Base-by-base conservation (phyloP, 345 rosid species). In the Boechera stricta region DNA sequence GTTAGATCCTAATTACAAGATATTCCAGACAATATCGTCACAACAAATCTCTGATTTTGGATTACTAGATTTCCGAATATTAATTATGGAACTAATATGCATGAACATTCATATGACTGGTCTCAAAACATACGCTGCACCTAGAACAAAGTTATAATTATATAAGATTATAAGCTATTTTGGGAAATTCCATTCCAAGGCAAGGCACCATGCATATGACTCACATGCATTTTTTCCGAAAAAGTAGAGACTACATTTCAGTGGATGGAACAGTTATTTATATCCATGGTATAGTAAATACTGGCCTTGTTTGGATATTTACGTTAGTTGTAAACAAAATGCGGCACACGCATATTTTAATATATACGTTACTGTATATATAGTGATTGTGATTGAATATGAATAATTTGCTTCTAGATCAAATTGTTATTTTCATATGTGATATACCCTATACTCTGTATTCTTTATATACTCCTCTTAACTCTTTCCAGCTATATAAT, bases 1-100 rank as follows among this genome's bases (percentile, higher is more conserved):
- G 53, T 77, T 57, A 71, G 18, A 48, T 58, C 63, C 69, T 66
- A 51, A 32, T 65, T 49, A 66, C 69, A 58, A 72, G 4, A 66
- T 77, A 72, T 72, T 72, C 81, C 68, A 78, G 77, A 78, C 81
- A 72, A 32, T 41, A 78, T 78, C 73, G 69, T 78, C 49, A 3
- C 68, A 72, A 66, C 62, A 78, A 65, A 72, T 72, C 73, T 78
- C 29, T 66, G 77, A 5, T 65, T 78, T 78, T 65, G 73, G 68
- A 72, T 65, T 57, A 78, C 55, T 57, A 65, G 49, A 49, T 78
- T 42, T 66, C 8, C 45, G 21, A 72, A 38, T 66, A 49, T 39
- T 47, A 65, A 58, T 39, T 31, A 42, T 21, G 55, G 16, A 57
- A 45, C 60, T 35, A 52, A 71, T 55, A 64, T 47, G 67, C 72